phyloP scores from a whole-genome alignment of 345 rosid species.

The Noccaea caerulescens region DNA sequence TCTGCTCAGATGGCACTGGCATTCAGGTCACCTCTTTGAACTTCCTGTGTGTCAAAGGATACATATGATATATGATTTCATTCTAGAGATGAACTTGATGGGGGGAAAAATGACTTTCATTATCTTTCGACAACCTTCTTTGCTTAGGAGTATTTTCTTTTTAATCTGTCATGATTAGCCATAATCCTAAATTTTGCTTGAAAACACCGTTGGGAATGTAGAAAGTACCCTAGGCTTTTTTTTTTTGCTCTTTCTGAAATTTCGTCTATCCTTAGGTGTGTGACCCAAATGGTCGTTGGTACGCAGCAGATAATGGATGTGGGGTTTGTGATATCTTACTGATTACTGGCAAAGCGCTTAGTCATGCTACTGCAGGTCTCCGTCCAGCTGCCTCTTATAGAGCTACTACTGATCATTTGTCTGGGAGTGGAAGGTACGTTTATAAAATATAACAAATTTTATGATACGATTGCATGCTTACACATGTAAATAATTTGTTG shows the following conservation, averaged over 20 bases:
- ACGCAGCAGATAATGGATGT: slow-evolving; percentile 80
- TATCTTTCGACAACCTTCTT: slow-evolving; percentile 1
- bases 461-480: slow-evolving; percentile 17
- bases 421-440: slow-evolving; percentile 74
- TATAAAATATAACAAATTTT: slow-evolving; percentile 4
- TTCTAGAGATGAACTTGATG: slow-evolving; percentile 20
- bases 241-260: slow-evolving; percentile 22
- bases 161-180: slow-evolving; percentile 27
- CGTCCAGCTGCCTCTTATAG: slow-evolving; percentile 84
- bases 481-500: neutral
- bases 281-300: slow-evolving; percentile 97
- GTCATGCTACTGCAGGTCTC: slow-evolving; percentile 95
- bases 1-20: slow-evolving; percentile 81
- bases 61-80: slow-evolving; percentile 5
- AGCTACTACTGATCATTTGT: slow-evolving; percentile 58
- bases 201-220: neutral
- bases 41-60: slow-evolving; percentile 26
- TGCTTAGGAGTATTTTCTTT: slow-evolving; percentile 19
- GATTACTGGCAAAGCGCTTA: slow-evolving; percentile 91
- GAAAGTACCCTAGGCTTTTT: slow-evolving; percentile 13
- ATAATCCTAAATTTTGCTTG: slow-evolving; percentile 25
- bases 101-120: neutral
- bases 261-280: slow-evolving; percentile 66
- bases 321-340: slow-evolving; percentile 79
- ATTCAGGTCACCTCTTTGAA: slow-evolving; percentile 61